These are phyloP conservation scores for Calocybe cyanea DNA, from an alignment of 768 basidiomycete genomes.

Conservation along the genomic window DNA sequence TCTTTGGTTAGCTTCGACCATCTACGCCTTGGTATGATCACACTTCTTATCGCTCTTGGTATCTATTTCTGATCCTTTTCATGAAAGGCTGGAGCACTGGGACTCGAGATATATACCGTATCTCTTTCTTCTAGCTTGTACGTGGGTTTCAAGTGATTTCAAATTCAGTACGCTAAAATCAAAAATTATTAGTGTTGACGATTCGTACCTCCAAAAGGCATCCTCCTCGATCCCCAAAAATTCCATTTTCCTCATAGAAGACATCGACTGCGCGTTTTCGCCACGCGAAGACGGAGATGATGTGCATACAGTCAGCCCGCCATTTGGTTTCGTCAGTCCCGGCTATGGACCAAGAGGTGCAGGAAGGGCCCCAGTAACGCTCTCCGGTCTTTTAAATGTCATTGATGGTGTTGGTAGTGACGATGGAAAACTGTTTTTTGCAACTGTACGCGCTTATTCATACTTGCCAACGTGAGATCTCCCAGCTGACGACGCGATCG, in stretches of 20 bases:
- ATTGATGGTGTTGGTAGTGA: conserved; percentile 60
- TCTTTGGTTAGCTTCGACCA: conserved; percentile 42
- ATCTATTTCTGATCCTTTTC: neutral
- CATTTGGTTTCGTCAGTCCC: conserved; percentile 10
- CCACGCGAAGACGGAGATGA: conserved; percentile 39
- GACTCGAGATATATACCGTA: conserved; percentile 77
- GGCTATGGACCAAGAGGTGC: neutral
- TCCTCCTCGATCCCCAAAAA: conserved; percentile 45
- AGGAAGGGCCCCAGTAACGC: conserved; percentile 36
- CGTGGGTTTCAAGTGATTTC: conserved; percentile 12
- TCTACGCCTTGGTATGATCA: conserved; percentile 43
- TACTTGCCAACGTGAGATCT: neutral
- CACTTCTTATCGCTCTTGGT: neutral
- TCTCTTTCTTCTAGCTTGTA: conserved; percentile 48
- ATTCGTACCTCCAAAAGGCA: conserved; percentile 42
- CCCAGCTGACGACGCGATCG: neutral
- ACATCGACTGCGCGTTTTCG: conserved; percentile 59
- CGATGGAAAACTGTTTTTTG: conserved; percentile 59
- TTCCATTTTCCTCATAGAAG: conserved; percentile 55
- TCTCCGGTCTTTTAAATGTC: conserved; percentile 55
- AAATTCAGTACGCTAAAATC: neutral
- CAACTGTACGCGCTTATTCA: conserved; percentile 36
- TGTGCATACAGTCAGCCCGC: neutral
- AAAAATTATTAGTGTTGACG: conserved; percentile 39
- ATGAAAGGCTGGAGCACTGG: conserved; percentile 55